A percentile compares a stretch with the other conserved stretches of the same genome.
These are phyloP conservation scores for Haematococcus lacustris DNA, from an alignment of 139 green algal genomes.

Conservation along the genomic window DNA sequence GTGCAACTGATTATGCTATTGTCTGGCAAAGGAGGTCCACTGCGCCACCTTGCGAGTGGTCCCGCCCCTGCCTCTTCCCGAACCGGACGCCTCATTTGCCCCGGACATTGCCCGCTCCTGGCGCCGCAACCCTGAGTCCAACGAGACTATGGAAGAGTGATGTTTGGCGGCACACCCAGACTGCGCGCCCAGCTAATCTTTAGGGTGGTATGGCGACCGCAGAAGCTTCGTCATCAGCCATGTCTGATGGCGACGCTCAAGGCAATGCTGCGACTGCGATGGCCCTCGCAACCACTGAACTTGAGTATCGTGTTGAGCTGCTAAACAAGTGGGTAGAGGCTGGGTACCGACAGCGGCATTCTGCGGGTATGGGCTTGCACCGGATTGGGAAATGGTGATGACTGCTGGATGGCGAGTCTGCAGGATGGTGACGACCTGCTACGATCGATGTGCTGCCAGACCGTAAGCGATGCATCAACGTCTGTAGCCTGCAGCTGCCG, in stretches of 20 bases:
- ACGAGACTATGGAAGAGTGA: background rate
- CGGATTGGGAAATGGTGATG: background rate
- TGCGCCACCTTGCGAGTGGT: background rate
- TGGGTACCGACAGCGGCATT: background rate
- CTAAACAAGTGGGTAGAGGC: constrained; percentile 71
- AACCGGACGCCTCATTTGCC: background rate
- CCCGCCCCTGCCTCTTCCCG: too few species aligned
- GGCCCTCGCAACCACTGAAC: constrained; percentile 77
- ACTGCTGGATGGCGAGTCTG: constrained; percentile 1
- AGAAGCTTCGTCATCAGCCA: background rate
- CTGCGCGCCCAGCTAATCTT: background rate
- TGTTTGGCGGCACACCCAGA: background rate
- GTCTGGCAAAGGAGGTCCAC: background rate
- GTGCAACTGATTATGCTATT: background rate
- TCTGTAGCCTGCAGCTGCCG: background rate
- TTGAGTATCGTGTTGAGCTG: constrained; percentile 89
- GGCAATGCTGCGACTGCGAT: constrained; percentile 22
- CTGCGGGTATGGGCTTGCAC: background rate
- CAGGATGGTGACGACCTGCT: constrained; percentile 81
- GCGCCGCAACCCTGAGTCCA: background rate
- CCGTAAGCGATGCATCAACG: constrained; percentile 44
- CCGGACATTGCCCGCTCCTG: background rate
- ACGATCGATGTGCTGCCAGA: constrained; percentile 78
- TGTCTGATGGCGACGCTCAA: background rate
- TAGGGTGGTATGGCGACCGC: background rate